Percentiles rank a stretch among this genome's conserved stretches.
Evolutionary conservation across 768 basidiomycete species (phyloP).

Genomic region (Ramaria sp.): DNA sequence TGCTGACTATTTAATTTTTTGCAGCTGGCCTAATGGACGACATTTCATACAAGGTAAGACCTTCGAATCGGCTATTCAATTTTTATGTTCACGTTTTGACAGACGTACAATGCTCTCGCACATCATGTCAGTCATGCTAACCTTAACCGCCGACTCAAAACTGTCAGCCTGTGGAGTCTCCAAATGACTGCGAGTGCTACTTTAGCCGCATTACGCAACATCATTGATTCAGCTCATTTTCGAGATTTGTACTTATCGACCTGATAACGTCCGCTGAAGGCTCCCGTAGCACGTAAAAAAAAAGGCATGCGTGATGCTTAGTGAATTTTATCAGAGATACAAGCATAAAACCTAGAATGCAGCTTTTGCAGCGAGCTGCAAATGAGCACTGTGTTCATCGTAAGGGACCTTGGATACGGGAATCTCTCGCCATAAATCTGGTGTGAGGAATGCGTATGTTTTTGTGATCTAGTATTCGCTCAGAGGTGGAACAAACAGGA

Average conservation of each 20-base stretch:
- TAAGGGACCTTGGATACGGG: slow-evolving; percentile 81
- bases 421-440: slow-evolving; percentile 96
- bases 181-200: slow-evolving; percentile 89
- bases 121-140: slow-evolving; percentile 89
- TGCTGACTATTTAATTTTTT: background rate
- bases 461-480: slow-evolving; percentile 65
- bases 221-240: slow-evolving; percentile 49
- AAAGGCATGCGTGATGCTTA: background rate
- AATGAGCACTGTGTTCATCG: slow-evolving; percentile 91
- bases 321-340: slow-evolving; percentile 3
- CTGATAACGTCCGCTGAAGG: background rate
- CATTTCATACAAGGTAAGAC: slow-evolving; percentile 67
- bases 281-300: background rate
- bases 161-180: slow-evolving; percentile 88
- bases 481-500: background rate
- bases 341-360: slow-evolving; percentile 22
- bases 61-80: background rate
- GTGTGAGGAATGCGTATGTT: slow-evolving; percentile 97
- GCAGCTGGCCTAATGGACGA: slow-evolving; percentile 86
- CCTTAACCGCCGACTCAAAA: slow-evolving; percentile 80
- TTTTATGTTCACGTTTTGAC: background rate
- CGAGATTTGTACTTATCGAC: background rate
- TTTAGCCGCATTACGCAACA: slow-evolving; percentile 61
- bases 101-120: slow-evolving; percentile 88
- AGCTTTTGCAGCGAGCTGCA: slow-evolving; percentile 76